Evolutionary conservation across 2,329 filamentous ascomycete genomes (phyloP).

Genomic region (Stagonosporopsis vannaccii): DNA sequence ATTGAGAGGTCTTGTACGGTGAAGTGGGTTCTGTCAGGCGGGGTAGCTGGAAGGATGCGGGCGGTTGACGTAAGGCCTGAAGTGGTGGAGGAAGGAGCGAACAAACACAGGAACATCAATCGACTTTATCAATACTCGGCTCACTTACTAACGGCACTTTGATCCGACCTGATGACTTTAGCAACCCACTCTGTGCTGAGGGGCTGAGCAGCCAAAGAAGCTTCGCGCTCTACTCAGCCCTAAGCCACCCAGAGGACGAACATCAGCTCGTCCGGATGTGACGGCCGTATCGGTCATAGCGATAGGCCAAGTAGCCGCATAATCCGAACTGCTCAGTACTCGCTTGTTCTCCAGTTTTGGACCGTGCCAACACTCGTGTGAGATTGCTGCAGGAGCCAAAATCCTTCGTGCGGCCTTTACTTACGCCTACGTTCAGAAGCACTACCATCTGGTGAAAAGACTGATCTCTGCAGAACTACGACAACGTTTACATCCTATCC

Average conservation of each 20-base stretch:
- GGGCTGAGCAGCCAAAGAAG: slow-evolving; percentile 41
- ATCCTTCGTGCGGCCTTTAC: not conserved
- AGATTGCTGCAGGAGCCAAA: slow-evolving; percentile 1
- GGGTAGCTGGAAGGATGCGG: slow-evolving; percentile 12
- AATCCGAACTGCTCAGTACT: slow-evolving; percentile 12
- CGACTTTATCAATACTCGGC: slow-evolving; percentile 27
- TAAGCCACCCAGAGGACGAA: slow-evolving; percentile 28
- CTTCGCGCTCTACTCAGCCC: slow-evolving; percentile 42
- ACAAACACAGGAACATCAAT: slow-evolving; percentile 19
- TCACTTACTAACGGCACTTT: slow-evolving; percentile 26
- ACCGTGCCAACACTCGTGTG: not conserved
- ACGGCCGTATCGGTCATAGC: slow-evolving; percentile 25
- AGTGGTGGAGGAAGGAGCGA: slow-evolving; percentile 15
- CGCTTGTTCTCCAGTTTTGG: not conserved
- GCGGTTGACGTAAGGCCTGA: slow-evolving; percentile 17
- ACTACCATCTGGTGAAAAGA: not conserved
- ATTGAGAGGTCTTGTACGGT: not conserved
- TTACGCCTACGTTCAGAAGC: not conserved
- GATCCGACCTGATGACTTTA: slow-evolving; percentile 36
- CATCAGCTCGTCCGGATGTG: slow-evolving; percentile 24
- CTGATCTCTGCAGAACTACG: not conserved
- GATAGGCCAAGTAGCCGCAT: slow-evolving; percentile 15
- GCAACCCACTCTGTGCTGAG: slow-evolving; percentile 21
- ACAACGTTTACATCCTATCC: not conserved
- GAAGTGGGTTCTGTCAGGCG: slow-evolving; percentile 6